phyloP scores from a whole-genome alignment of 345 rosid species.

The Anacardium occidentale region DNA sequence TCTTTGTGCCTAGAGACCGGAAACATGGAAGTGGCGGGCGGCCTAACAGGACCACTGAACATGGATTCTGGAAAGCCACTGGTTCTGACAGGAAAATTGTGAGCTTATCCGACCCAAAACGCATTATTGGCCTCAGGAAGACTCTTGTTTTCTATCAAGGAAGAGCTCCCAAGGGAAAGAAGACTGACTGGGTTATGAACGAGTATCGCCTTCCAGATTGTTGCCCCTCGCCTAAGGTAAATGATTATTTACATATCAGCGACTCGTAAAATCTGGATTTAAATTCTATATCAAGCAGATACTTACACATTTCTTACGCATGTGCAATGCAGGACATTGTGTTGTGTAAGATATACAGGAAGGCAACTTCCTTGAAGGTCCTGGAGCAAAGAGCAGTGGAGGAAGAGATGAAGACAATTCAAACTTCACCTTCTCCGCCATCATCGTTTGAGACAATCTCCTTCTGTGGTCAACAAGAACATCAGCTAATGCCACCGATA shows the following conservation, averaged over 20 bases:
- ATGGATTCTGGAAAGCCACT: slow-evolving; percentile 96
- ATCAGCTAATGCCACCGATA: slow-evolving; percentile 15
- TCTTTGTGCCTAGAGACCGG: slow-evolving; percentile 88
- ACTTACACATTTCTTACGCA: too few species aligned
- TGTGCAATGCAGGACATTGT: slow-evolving; percentile 64
- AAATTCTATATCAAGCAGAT: too few species aligned
- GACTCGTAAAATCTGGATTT: too few species aligned
- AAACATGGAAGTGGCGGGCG: slow-evolving; percentile 83
- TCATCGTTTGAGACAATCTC: slow-evolving; percentile 41
- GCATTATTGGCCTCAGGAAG: slow-evolving; percentile 71
- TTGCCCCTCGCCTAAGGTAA: slow-evolving; percentile 64
- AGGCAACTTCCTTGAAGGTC: slow-evolving; percentile 85
- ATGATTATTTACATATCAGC: too few species aligned
- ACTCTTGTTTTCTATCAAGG: slow-evolving; percentile 92
- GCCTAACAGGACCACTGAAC: slow-evolving; percentile 78
- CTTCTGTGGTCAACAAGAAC: slow-evolving; percentile 40
- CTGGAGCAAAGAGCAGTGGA: slow-evolving; percentile 80
- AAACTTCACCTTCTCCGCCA: slow-evolving; percentile 42
- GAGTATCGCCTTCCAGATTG: slow-evolving; percentile 87
- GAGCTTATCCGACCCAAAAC: slow-evolving; percentile 63
- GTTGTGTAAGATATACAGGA: slow-evolving; percentile 82
- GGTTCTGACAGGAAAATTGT: slow-evolving; percentile 86
- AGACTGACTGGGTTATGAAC: slow-evolving; percentile 97
- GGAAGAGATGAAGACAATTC: slow-evolving; percentile 38
- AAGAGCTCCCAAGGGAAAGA: slow-evolving; percentile 82